These are phyloP conservation scores for Podila verticillata DNA, from an alignment of 192 early-diverging fungal species.

Conservation along the genomic window DNA sequence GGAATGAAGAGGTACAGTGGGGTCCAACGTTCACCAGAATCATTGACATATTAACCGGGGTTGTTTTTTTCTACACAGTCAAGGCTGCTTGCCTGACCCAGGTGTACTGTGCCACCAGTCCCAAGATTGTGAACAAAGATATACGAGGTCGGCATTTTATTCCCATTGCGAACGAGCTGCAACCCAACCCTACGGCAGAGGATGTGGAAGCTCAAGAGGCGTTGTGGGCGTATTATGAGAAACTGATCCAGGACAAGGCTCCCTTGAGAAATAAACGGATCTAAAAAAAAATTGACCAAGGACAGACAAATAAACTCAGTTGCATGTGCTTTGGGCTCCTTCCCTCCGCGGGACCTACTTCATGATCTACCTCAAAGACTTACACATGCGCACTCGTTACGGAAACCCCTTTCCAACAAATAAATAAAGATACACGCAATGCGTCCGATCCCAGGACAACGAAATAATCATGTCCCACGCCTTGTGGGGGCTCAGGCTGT, in stretches of 20 bases:
- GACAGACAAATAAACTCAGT: too few species aligned
- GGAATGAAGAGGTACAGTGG: neutral
- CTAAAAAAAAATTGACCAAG: too few species aligned
- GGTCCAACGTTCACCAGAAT: too few species aligned
- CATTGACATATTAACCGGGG: neutral
- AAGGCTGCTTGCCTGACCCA: conserved; percentile 51
- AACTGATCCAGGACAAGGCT: neutral
- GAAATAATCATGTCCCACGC: too few species aligned
- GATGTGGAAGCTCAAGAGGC: neutral
- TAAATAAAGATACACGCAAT: too few species aligned
- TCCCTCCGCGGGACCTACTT: too few species aligned
- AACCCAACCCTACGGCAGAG: neutral
- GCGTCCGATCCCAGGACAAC: too few species aligned
- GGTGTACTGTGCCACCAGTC: conserved; percentile 56
- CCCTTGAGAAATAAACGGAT: neutral
- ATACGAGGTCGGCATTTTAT: conserved; percentile 10
- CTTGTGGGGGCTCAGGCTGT: too few species aligned
- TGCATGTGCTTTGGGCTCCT: too few species aligned
- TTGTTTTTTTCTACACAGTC: neutral
- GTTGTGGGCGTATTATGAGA: conserved; percentile 17
- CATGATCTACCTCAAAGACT: too few species aligned
- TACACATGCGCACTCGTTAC: too few species aligned
- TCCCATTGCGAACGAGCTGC: neutral
- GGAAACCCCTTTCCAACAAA: too few species aligned
- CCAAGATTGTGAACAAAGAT: conserved; percentile 52